phyloP scores from a whole-genome alignment of 495 filamentous ascomycete genomes.

The Podospora appendiculata region DNA sequence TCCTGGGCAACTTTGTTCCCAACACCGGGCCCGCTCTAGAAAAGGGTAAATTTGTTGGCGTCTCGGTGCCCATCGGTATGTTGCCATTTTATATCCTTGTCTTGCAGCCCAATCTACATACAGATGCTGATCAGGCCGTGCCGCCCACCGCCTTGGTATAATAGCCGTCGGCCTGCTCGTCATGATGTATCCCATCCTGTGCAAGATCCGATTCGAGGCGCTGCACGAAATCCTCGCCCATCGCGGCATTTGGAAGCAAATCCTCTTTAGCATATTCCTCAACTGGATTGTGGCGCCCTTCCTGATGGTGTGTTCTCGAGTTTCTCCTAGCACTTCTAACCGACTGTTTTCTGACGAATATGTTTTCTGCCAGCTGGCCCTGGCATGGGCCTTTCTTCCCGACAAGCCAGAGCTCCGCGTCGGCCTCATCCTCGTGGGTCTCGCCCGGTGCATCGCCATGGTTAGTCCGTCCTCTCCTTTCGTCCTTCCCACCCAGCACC shows the following conservation, averaged over 20 bases:
- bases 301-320: constrained; percentile 59
- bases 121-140: neutral
- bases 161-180: constrained; percentile 75
- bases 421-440: constrained; percentile 69
- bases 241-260: constrained; percentile 66
- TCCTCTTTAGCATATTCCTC: constrained; percentile 66
- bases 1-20: constrained; percentile 72
- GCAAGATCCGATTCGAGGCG: constrained; percentile 82
- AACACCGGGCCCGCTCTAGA: constrained; percentile 54
- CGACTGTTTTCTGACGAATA: neutral
- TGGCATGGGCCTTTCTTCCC: constrained; percentile 79
- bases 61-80: constrained; percentile 71
- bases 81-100: neutral
- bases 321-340: neutral
- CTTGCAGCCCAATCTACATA: neutral
- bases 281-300: constrained; percentile 92
- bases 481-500: too few relatives aligned
- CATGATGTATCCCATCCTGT: constrained; percentile 95
- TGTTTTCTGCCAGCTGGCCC: constrained; percentile 41
- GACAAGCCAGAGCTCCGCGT: constrained; percentile 60
- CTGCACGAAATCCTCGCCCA: constrained; percentile 61
- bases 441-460: constrained; percentile 82
- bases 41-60: constrained; percentile 62
- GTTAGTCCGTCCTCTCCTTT: constrained; percentile 12
- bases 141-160: neutral